A percentile compares a stretch with the other conserved stretches of the same genome.
phyloP scores from a whole-genome alignment of 371 early-diverging fungal species.

The Mortierella sp. region DNA sequence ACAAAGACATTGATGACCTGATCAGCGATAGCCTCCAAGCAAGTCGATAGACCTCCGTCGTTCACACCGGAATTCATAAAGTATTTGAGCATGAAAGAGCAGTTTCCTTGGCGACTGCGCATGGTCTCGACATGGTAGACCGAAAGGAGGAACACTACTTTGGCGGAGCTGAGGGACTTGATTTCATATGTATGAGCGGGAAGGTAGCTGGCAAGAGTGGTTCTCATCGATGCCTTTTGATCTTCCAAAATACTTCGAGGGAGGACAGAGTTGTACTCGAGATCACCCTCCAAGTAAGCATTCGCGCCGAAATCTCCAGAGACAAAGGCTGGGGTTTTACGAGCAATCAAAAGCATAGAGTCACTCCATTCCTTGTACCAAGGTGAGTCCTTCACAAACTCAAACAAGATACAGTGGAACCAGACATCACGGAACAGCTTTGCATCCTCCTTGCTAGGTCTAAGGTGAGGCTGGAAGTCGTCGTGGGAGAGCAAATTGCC shows the following conservation, averaged over 20 bases:
- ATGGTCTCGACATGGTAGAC: slow-evolving; percentile 89
- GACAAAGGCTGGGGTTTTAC: slow-evolving; percentile 88
- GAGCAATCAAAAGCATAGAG: slow-evolving; percentile 78
- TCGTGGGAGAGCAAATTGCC: slow-evolving; percentile 69
- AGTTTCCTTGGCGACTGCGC: slow-evolving; percentile 79
- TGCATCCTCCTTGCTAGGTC: slow-evolving; percentile 73
- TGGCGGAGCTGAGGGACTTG: slow-evolving; percentile 78
- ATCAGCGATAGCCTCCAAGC: slow-evolving; percentile 84
- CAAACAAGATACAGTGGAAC: slow-evolving; percentile 88
- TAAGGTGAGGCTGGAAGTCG: slow-evolving; percentile 73
- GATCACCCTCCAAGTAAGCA: slow-evolving; percentile 89
- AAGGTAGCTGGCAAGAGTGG: slow-evolving; percentile 58
- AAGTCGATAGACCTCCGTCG: slow-evolving; percentile 74
- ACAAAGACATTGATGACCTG: slow-evolving; percentile 67
- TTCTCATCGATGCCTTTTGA: slow-evolving; percentile 55
- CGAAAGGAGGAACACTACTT: slow-evolving; percentile 85
- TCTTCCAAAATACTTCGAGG: slow-evolving; percentile 80
- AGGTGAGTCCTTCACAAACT: slow-evolving; percentile 79
- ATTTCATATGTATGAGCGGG: slow-evolving; percentile 69
- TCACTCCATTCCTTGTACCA: slow-evolving; percentile 87
- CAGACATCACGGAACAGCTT: slow-evolving; percentile 89
- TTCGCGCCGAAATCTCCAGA: slow-evolving; percentile 71
- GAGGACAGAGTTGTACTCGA: slow-evolving; percentile 89
- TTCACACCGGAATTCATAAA: slow-evolving; percentile 88
- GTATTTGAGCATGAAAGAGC: slow-evolving; percentile 81